A percentile compares a stretch with the other conserved stretches of the same genome.
phyloP scores from a whole-genome alignment of 148 eudicot species.

The Oxyria digyna region DNA sequence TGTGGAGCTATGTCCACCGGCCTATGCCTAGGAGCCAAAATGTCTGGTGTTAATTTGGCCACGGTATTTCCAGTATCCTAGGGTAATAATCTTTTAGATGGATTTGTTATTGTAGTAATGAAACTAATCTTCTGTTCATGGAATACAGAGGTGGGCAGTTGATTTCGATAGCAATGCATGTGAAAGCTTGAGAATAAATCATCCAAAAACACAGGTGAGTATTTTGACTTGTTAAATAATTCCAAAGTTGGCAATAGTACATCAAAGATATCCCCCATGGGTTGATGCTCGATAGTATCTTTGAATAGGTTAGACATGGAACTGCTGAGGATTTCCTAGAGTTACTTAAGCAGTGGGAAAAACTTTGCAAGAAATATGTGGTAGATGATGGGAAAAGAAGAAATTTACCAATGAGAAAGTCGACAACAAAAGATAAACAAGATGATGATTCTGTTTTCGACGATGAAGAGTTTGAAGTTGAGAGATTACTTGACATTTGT shows the following conservation, averaged over 20 bases:
- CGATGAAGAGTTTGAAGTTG: slow-evolving; percentile 56
- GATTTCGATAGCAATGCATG: slow-evolving; percentile 59
- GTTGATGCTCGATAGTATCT: slow-evolving; percentile 1
- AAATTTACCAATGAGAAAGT: slow-evolving; percentile 21
- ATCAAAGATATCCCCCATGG: background rate
- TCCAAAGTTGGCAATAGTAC: background rate
- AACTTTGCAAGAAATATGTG: slow-evolving; percentile 52
- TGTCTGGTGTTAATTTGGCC: slow-evolving; percentile 50
- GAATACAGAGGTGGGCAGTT: slow-evolving; percentile 77
- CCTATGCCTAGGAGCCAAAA: slow-evolving; percentile 79
- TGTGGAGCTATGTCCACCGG: slow-evolving; percentile 99
- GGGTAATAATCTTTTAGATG: background rate
- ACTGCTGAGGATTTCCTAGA: slow-evolving; percentile 72
- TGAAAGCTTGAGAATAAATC: slow-evolving; percentile 84
- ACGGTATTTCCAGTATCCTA: slow-evolving; percentile 37
- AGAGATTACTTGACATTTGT: slow-evolving; percentile 53
- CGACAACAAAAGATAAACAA: slow-evolving; percentile 13
- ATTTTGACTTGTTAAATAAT: slow-evolving; percentile 8
- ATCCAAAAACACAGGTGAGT: slow-evolving; percentile 75
- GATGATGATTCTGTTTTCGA: slow-evolving; percentile 16
- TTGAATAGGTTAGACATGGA: slow-evolving; percentile 65
- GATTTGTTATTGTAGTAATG: background rate
- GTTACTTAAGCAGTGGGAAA: slow-evolving; percentile 78
- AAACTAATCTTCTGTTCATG: background rate
- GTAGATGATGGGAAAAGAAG: slow-evolving; percentile 25